Percentiles rank a stretch among this genome's conserved stretches.
phyloP scores from a whole-genome alignment of 1,139 yeast genomes.

The Suhomyces chickasaworum region DNA sequence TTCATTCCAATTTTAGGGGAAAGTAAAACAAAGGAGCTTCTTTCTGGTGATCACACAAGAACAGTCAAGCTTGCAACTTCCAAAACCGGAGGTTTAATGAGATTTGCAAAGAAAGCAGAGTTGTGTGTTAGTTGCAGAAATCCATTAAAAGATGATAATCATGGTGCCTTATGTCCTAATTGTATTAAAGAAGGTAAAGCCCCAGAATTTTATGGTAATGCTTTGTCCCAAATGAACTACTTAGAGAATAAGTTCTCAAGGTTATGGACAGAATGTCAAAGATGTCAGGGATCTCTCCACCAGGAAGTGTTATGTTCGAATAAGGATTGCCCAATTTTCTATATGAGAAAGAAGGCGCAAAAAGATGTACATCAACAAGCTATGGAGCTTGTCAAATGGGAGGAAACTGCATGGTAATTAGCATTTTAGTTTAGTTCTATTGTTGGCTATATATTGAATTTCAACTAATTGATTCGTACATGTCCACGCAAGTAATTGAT shows the following conservation, averaged over 20 bases:
- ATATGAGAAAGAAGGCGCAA: conserved; percentile 94
- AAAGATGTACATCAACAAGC: conserved; percentile 77
- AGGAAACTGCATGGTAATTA: conserved; percentile 55
- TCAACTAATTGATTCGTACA: conserved; percentile 34
- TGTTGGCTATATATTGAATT: background rate
- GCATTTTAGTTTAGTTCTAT: background rate
- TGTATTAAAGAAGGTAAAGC: conserved; percentile 64
- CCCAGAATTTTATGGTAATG: conserved; percentile 76
- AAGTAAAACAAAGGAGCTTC: conserved; percentile 71
- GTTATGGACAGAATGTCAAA: conserved; percentile 97
- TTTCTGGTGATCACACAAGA: conserved; percentile 82
- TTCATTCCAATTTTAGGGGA: conserved; percentile 96
- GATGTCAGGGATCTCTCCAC: conserved; percentile 95
- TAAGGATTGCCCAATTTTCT: conserved; percentile 95
- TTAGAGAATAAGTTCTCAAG: conserved; percentile 83
- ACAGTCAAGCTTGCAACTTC: conserved; percentile 69
- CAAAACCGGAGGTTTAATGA: conserved; percentile 80
- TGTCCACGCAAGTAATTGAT: conserved; percentile 49
- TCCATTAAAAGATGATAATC: conserved; percentile 65
- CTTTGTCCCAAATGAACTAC: conserved; percentile 76
- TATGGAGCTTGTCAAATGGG: conserved; percentile 73
- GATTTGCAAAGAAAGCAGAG: conserved; percentile 86
- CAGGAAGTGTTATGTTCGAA: conserved; percentile 95
- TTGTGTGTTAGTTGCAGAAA: conserved; percentile 86
- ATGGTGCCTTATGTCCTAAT: conserved; percentile 80